Percentiles rank a stretch among this genome's conserved stretches.
Conservation (phyloP, 345 rosid species). For the Rubroshorea leprosula region DNA sequence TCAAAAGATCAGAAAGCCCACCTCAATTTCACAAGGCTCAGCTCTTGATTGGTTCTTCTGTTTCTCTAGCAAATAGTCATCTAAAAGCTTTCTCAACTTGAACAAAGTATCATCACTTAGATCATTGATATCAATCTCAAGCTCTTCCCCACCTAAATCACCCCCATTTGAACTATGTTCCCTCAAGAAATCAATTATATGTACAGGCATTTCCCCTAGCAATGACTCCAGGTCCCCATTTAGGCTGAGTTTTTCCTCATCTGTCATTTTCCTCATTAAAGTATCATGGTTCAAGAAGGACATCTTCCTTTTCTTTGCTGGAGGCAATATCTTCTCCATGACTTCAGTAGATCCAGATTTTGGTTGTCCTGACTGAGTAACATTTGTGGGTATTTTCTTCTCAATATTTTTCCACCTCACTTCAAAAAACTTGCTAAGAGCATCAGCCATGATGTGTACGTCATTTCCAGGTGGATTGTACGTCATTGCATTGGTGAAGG, state of each 20-base stretch:
- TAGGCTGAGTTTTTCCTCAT: conserved; percentile 54
- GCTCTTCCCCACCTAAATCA: conserved; percentile 72
- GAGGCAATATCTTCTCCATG: conserved; percentile 36
- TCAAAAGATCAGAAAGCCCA: conserved; percentile 20
- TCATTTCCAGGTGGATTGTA: conserved; percentile 91
- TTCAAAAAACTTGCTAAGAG: conserved; percentile 69
- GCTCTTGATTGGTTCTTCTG: conserved; percentile 44
- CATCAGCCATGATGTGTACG: conserved; percentile 74
- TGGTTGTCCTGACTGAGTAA: conserved; percentile 29
- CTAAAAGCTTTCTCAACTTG: conserved; percentile 58
- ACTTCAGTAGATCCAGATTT: conserved; percentile 27
- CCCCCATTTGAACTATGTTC: conserved; percentile 64
- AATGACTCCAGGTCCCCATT: conserved; percentile 57
- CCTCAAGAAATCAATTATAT: conserved; percentile 72
- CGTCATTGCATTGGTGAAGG: conserved; percentile 81
- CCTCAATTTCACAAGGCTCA: conserved; percentile 92
- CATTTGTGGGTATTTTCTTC: conserved; percentile 45
- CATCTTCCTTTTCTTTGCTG: conserved; percentile 64
- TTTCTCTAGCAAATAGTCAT: conserved; percentile 60
- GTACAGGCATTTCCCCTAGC: conserved; percentile 63
- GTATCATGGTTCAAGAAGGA: conserved; percentile 36
- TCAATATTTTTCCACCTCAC: conserved; percentile 77
- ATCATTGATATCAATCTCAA: conserved; percentile 93
- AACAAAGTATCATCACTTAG: conserved; percentile 77
- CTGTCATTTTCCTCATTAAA: conserved; percentile 46